A percentile compares a stretch with the other conserved stretches of the same genome.
Evolutionary conservation across 331 rosid species (phyloP).

Genomic region (Ulmus americana): DNA sequence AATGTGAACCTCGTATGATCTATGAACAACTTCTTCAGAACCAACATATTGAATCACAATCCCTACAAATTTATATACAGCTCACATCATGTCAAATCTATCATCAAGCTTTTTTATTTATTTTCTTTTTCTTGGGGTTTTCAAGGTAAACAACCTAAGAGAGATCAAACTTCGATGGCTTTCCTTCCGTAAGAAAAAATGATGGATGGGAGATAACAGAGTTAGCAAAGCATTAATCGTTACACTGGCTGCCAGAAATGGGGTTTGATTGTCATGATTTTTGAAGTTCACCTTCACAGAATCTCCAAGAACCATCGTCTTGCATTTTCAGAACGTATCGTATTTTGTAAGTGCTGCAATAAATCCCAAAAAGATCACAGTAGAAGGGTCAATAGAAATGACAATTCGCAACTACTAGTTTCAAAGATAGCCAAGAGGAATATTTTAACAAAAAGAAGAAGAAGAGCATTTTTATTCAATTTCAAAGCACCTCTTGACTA

Average conservation of each 20-base stretch:
- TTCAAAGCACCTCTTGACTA: too few relatives aligned
- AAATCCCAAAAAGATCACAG: conserved; percentile 9
- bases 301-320: conserved; percentile 88
- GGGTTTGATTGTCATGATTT: conserved; percentile 30
- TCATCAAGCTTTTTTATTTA: neutral
- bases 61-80: neutral
- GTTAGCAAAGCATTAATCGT: conserved; percentile 34
- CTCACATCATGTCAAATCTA: neutral
- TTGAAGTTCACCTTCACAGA: conserved; percentile 64
- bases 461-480: too few relatives aligned
- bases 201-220: conserved; percentile 15
- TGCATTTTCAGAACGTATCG: conserved; percentile 67
- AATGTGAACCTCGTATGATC: too few relatives aligned
- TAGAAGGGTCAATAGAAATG: neutral
- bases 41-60: too few relatives aligned
- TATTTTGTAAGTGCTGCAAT: conserved; percentile 73
- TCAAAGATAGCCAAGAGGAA: neutral
- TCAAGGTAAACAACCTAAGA: neutral
- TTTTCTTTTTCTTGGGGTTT: neutral
- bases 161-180: neutral
- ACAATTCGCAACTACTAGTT: too few relatives aligned
- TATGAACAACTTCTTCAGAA: too few relatives aligned
- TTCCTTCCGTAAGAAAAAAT: neutral
- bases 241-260: conserved; percentile 21
- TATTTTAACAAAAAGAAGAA: neutral